Percentiles rank a stretch among this genome's conserved stretches.
Conservation (phyloP, 176 grass and related monocot genomes). For the Avena insularis region DNA sequence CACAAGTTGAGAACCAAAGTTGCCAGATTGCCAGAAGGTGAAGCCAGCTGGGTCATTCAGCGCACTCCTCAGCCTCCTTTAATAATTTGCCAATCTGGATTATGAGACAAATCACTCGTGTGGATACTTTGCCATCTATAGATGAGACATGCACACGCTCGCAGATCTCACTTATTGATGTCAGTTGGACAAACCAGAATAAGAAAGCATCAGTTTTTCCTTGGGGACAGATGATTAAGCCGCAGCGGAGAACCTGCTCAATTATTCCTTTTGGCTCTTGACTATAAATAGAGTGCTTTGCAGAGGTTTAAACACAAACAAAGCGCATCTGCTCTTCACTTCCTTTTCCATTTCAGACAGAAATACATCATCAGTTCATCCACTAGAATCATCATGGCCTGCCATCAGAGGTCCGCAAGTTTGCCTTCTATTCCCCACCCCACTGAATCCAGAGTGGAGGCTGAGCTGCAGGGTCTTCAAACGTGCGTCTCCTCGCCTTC, state of each 20-base stretch:
- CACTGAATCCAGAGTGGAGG: constrained; percentile 39
- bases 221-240: background rate
- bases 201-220: background rate
- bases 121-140: constrained; percentile 1
- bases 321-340: background rate
- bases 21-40: constrained; percentile 28
- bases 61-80: background rate
- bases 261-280: constrained; percentile 16
- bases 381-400: constrained; percentile 41
- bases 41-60: background rate
- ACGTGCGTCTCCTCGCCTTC: constrained; percentile 8
- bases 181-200: constrained; percentile 13
- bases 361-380: background rate
- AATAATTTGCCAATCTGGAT: background rate
- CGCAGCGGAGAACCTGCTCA: background rate
- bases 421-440: constrained; percentile 42
- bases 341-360: constrained; percentile 19
- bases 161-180: constrained; percentile 29
- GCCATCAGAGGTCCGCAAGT: constrained; percentile 57
- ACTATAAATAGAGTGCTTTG: constrained; percentile 36
- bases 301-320: constrained; percentile 20
- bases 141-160: constrained; percentile 17
- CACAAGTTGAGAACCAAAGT: background rate
- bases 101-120: background rate
- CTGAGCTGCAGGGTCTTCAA: constrained; percentile 41